Percentiles rank a stretch among this genome's conserved stretches.
These are phyloP conservation scores for Ramaria sp. DNA, from an alignment of 768 basidiomycete species.

Conservation along the genomic window DNA sequence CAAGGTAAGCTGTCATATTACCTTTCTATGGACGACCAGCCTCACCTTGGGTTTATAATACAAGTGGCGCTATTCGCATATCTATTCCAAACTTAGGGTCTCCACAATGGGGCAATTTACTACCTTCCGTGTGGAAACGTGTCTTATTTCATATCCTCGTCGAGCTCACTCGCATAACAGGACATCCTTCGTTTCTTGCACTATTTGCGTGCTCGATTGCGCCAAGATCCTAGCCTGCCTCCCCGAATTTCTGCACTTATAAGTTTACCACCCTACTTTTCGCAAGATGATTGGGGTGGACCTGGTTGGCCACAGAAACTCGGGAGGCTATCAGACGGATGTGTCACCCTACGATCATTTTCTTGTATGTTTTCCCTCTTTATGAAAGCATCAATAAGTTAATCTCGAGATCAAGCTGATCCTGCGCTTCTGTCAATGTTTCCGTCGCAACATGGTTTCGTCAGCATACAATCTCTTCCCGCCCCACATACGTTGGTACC, in stretches of 20 bases:
- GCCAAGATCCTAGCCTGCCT: conserved; percentile 23
- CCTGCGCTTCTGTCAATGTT: conserved; percentile 66
- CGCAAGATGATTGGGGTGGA: conserved; percentile 46
- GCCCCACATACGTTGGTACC: conserved; percentile 61
- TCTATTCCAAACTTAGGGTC: conserved; percentile 56
- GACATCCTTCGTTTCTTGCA: conserved; percentile 65
- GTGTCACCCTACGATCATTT: conserved; percentile 67
- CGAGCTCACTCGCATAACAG: conserved; percentile 25
- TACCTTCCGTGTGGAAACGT: conserved; percentile 34
- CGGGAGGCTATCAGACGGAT: conserved; percentile 69
- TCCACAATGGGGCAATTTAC: conserved; percentile 57
- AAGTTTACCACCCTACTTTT: conserved; percentile 54
- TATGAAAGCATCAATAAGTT: neutral
- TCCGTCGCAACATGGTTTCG: conserved; percentile 77
- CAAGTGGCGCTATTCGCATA: conserved; percentile 32
- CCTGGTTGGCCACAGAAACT: conserved; percentile 67
- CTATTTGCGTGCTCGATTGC: conserved; percentile 49
- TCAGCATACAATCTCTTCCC: conserved; percentile 70
- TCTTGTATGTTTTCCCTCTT: conserved; percentile 41
- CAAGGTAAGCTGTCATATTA: conserved; percentile 11
- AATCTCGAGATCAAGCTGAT: conserved; percentile 39
- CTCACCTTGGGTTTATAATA: neutral
- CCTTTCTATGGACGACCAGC: neutral
- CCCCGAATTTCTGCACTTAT: conserved; percentile 56
- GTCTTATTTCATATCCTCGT: neutral